Base-by-base conservation (phyloP, 2,329 filamentous ascomycete genomes). In the Sporothrix pallida region DNA sequence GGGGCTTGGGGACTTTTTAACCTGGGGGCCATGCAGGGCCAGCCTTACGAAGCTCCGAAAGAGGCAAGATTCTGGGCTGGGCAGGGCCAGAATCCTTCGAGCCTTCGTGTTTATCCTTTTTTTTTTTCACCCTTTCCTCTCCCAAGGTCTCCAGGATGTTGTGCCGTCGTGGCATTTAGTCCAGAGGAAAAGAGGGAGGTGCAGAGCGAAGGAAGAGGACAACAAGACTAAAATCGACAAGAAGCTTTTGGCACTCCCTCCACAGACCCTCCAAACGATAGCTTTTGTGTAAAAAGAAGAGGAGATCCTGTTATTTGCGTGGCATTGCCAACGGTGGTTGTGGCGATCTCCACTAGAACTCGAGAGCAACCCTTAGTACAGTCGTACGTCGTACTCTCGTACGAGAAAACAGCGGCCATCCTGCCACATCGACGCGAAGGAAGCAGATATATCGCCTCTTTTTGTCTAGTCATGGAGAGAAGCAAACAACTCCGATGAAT, bases 11-110 rank as follows among this genome's bases (percentile, higher is more conserved):
- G 4, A n/a, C 31, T 37, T 37, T 37, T 37, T 37, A 37, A 7
- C 31, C 37, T 2, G 7, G 12, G 42, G 42, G 42, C n/a, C 62
- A 15, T 48, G 23, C 46, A 50, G 65, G 65, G 23, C 65, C 70
- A 71, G 70, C 70, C 70, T 71, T 71, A 63, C 70, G 70, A 71
- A 10, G 42, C 17, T 12, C 70, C 70, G 23, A 52, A 63, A n/a
- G 15, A 37, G 70, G 44, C n/a, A 71, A 46, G 54, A 71, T 68
- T 68, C 65, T 50, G 65, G 65, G 46, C 65, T 52, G 17, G 65
- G 20, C 12, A 15, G 48, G 48, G 13, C 15, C 48, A 52, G 48
- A 37, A 37, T 37, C 31, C 3, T 37, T 37, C 31, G 31, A 31
- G 31, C 31, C 31, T 31, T 31, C 5, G 31, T 3, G 2, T 31